phyloP scores from a whole-genome alignment of 495 filamentous ascomycete species.

The Lasiosphaeris hirsuta region DNA sequence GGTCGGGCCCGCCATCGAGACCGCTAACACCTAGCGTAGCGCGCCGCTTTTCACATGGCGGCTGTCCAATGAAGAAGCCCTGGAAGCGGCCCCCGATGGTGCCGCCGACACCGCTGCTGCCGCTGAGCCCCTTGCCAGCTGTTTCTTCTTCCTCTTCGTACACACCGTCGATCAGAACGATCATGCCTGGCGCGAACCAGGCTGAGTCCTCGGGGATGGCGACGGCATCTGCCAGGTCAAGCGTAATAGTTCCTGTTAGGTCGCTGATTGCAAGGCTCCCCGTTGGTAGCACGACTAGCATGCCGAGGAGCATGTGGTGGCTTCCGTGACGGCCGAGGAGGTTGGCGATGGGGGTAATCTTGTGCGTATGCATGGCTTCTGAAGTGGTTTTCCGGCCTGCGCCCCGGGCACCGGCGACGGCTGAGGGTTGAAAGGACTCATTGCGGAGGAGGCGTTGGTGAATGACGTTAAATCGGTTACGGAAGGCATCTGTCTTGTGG shows the following conservation, averaged over 20 bases:
- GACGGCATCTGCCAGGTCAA: conserved; percentile 78
- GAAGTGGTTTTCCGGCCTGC: conserved; percentile 54
- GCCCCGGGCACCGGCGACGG: conserved; percentile 51
- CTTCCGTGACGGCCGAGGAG: conserved; percentile 83
- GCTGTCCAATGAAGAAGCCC: conserved; percentile 82
- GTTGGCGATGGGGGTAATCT: conserved; percentile 89
- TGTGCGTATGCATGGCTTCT: conserved; percentile 63
- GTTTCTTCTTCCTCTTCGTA: conserved; percentile 88
- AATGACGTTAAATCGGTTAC: conserved; percentile 83
- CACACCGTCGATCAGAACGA: conserved; percentile 86
- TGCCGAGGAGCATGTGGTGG: conserved; percentile 81
- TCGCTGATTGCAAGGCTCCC: conserved; percentile 81
- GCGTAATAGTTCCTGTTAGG: conserved; percentile 76
- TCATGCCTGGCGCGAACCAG: conserved; percentile 93
- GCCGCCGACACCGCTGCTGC: conserved; percentile 77
- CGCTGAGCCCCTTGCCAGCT: conserved; percentile 62
- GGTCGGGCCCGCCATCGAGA: conserved; percentile 47
- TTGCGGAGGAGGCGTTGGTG: conserved; percentile 89
- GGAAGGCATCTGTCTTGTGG: conserved; percentile 80
- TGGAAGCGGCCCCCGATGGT: conserved; percentile 86
- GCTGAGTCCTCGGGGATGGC: conserved; percentile 80
- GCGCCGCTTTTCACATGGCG: conserved; percentile 80
- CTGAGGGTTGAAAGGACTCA: conserved; percentile 83
- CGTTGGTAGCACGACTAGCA: conserved; percentile 76
- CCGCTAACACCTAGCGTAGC: conserved; percentile 68